Conservation (phyloP, 129 eudicot species). For the Apium graveolens region DNA sequence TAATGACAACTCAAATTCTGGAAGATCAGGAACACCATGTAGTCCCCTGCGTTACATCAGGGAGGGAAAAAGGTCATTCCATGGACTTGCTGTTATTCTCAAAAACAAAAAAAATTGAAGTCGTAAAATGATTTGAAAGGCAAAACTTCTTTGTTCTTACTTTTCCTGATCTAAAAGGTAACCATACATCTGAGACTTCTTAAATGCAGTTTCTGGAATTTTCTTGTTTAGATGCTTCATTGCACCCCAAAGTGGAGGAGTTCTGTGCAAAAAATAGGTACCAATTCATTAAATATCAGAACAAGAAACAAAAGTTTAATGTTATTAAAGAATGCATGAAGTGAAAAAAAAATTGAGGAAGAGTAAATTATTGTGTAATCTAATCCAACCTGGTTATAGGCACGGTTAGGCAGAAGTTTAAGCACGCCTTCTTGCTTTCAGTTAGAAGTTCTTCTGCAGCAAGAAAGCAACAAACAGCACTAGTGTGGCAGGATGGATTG, state of each 20-base stretch:
- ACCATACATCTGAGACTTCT: constrained; percentile 73
- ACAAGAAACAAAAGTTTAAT: not conserved
- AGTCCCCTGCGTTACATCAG: constrained; percentile 44
- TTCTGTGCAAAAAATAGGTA: constrained; percentile 29
- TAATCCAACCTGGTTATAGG: constrained; percentile 77
- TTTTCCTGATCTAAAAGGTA: constrained; percentile 64
- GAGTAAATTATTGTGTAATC: not conserved
- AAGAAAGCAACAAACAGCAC: constrained; percentile 66
- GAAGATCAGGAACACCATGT: constrained; percentile 68
- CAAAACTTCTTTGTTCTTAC: constrained; percentile 35
- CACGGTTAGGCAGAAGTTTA: constrained; percentile 61
- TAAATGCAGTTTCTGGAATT: constrained; percentile 78
- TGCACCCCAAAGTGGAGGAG: constrained; percentile 78
- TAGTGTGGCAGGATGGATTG: constrained; percentile 66
- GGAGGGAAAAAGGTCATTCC: not conserved
- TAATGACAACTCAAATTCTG: constrained; percentile 73
- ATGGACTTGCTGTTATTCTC: not conserved
- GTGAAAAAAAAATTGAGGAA: not conserved
- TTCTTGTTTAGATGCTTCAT: constrained; percentile 82
- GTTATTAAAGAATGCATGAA: not conserved
- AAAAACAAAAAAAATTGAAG: not conserved
- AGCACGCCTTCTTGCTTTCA: constrained; percentile 89
- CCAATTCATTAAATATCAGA: not conserved
- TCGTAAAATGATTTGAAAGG: not conserved
- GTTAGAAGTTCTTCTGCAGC: constrained; percentile 73